Base-by-base conservation (phyloP, 441 rosid species). In the Arabidopsis hybrid region DNA sequence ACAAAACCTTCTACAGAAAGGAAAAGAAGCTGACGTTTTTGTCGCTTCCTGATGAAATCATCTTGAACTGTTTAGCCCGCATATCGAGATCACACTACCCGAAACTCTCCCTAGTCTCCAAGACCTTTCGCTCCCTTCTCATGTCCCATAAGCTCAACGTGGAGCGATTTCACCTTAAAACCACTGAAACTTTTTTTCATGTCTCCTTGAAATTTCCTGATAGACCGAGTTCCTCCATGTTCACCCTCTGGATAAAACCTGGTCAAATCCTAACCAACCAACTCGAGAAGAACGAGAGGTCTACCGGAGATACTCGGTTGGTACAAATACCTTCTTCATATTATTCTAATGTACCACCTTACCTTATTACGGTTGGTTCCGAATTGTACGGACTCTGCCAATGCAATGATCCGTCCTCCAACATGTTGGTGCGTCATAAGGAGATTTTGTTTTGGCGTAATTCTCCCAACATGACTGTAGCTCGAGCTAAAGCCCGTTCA, bases 21-120 rank as follows among this genome's bases (percentile, higher is more conserved):
- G 6, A 32, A 5, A 32, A 32, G 35, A 32, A 32, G 6, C 35
- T 32, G 6, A 32, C 85, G 34, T 83, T 90, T 53, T 88, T 93
- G 0, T 40, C 65, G 4, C 35, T 52, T 52, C 35, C 57, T 21
- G 4, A 26, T 26, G 57, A 52, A 5, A 6, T 52, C 34, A 6
- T 52, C 85, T 86, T 91, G 18, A 87, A 82, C 78, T 83, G 86
- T 64, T 69, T 91, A 18, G 85, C 92, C 5, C 85, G 93, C 16
- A 31, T 85, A 45, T 90, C 91, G 4, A 77, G 91, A 36, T 77
- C 75, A 17, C 71, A 82, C 69, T 82, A 85, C 60, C 89, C 91
- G 12, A 43, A 57, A 21, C 91, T 91, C 40, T 80, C 84, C 18
- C 67, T 78, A 0, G 89, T 91, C 76, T 91, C 89, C 31, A 87